These are phyloP conservation scores for Trichoderma afroharzianum DNA, from an alignment of 2,329 filamentous ascomycete genomes.

Conservation along the genomic window DNA sequence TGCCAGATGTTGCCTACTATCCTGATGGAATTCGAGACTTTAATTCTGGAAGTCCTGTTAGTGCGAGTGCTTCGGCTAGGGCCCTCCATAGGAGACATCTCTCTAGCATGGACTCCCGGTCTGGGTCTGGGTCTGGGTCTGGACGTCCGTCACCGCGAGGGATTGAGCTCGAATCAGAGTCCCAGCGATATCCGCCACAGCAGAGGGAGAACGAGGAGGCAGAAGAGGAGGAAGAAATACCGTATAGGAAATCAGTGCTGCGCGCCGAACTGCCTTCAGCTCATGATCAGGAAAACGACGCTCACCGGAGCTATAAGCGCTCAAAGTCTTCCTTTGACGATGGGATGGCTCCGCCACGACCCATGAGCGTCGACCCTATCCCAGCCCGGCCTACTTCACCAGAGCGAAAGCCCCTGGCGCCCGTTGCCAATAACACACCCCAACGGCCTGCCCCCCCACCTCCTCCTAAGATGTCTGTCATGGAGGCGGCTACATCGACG, in stretches of 20 bases:
- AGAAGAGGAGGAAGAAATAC: slow-evolving; percentile 38
- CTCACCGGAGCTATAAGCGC: slow-evolving; percentile 64
- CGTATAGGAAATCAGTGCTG: slow-evolving; percentile 42
- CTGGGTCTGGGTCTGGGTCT: slow-evolving; percentile 24
- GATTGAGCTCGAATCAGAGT: slow-evolving; percentile 22
- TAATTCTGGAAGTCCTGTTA: slow-evolving; percentile 58
- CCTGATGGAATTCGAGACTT: slow-evolving; percentile 44
- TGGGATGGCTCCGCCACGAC: slow-evolving; percentile 49
- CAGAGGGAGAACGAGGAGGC: slow-evolving; percentile 19
- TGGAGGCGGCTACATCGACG: slow-evolving; percentile 84
- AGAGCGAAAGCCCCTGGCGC: slow-evolving; percentile 53
- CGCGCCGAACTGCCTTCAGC: slow-evolving; percentile 57
- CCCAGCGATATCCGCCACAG: slow-evolving; percentile 27
- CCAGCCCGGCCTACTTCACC: slow-evolving; percentile 41
- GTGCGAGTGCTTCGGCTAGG: slow-evolving; percentile 43
- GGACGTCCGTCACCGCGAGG: slow-evolving; percentile 31
- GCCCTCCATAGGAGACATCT: slow-evolving; percentile 40
- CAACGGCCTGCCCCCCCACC: slow-evolving; percentile 74
- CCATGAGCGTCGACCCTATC: slow-evolving; percentile 44
- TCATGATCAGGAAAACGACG: slow-evolving; percentile 83
- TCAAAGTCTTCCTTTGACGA: slow-evolving; percentile 53
- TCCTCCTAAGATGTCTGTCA: slow-evolving; percentile 91
- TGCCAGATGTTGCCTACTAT: slow-evolving; percentile 40
- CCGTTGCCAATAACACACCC: slow-evolving; percentile 65
- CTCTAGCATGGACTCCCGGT: slow-evolving; percentile 35